These are phyloP conservation scores for Irpex sp. DNA, from an alignment of 1,284 basidiomycete genomes.

Conservation along the genomic window DNA sequence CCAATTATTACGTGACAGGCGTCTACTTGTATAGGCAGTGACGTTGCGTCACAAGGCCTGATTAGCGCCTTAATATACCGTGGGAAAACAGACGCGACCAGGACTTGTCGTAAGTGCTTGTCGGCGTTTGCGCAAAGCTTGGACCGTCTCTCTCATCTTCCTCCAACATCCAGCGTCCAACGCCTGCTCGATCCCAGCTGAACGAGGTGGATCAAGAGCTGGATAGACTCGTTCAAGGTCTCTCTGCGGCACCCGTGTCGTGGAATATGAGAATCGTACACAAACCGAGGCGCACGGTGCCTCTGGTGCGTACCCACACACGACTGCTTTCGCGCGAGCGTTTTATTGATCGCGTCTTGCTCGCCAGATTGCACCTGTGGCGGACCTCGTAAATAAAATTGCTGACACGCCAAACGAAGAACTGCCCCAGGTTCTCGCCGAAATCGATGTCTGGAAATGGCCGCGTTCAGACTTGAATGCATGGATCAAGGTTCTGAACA, in stretches of 20 bases:
- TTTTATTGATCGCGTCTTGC: conserved; percentile 8
- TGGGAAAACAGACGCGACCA: conserved; percentile 1
- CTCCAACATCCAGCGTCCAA: background rate
- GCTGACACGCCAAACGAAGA: conserved; percentile 62
- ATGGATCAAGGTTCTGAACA: conserved; percentile 95
- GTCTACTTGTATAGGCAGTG: background rate
- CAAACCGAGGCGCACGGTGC: conserved; percentile 72
- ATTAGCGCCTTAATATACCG: background rate
- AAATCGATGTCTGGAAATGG: conserved; percentile 87
- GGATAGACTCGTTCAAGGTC: conserved; percentile 17
- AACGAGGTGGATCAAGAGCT: conserved; percentile 5
- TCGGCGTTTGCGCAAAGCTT: background rate
- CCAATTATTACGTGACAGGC: background rate
- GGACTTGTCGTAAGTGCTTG: conserved; percentile 2
- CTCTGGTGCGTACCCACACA: conserved; percentile 50
- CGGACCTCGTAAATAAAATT: conserved; percentile 71
- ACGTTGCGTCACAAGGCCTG: background rate
- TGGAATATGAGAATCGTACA: conserved; percentile 77
- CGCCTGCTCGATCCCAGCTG: background rate
- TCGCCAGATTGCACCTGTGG: conserved; percentile 50
- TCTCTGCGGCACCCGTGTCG: conserved; percentile 42
- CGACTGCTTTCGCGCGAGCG: conserved; percentile 9
- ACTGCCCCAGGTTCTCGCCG: conserved; percentile 57
- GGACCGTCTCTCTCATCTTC: background rate
- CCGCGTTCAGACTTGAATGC: conserved; percentile 96